Conservation (phyloP, 129 eudicot species). For the Tagetes erecta region DNA sequence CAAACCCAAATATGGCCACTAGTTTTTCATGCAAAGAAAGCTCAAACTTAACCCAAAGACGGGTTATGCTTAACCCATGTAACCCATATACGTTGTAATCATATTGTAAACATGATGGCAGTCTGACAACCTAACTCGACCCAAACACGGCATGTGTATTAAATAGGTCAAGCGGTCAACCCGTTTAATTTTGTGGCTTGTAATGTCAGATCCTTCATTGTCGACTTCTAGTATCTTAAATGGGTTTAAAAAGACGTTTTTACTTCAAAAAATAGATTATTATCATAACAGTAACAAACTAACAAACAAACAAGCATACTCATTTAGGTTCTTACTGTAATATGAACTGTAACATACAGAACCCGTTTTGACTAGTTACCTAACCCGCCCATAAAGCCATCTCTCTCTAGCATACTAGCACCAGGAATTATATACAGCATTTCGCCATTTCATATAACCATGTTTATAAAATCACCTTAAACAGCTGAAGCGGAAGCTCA, state of each 20-base stretch:
- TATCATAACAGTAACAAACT: too few species aligned
- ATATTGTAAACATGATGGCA: background rate
- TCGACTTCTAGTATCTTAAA: background rate
- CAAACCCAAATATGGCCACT: background rate
- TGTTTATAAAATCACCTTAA: slow-evolving; percentile 41
- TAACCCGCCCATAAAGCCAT: background rate
- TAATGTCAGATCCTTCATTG: background rate
- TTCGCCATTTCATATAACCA: background rate
- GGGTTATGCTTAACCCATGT: background rate
- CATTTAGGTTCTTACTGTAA: background rate
- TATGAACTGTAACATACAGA: too few species aligned
- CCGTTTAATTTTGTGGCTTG: background rate
- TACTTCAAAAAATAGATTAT: background rate
- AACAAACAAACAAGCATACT: too few species aligned
- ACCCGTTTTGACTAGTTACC: background rate
- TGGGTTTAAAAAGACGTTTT: background rate
- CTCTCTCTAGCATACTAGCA: background rate
- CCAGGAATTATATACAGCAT: too few species aligned
- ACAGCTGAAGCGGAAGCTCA: slow-evolving; percentile 84
- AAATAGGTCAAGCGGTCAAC: background rate
- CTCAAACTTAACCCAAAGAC: background rate
- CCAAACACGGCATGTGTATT: too few species aligned
- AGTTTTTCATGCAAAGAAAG: background rate
- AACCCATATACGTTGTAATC: background rate
- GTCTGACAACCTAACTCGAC: too few species aligned